Evolutionary conservation across 2,329 filamentous ascomycete species (phyloP), one percentile per base, ranked within the genome.

Genomic region (Pleoardoris graminearum): DNA sequence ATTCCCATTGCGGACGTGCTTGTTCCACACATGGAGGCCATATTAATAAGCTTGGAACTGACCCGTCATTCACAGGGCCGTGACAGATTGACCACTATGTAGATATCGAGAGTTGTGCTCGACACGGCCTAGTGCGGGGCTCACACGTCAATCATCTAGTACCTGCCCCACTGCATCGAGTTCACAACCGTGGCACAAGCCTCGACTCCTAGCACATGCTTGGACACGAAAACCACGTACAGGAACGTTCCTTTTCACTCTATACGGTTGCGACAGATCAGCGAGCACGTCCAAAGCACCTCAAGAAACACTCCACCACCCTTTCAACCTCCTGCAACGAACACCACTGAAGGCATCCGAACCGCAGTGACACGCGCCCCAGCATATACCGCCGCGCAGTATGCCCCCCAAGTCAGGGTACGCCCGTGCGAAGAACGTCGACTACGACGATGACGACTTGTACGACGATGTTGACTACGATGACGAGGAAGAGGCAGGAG

Each of bases 391-490:
- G 19, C 44, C 16, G 14, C 35, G 27, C 30, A 51, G 17, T 7
- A 71, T 72, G 69, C 65, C 66, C 16, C 62, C 67, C 8, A 77
- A 76, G 65, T 62, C 67, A 29, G 70, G 72, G 38, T 66, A 72
- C 53, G 75, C 75, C 37, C 71, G 78, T 62, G 72, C 77, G 46
- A 78, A 79, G 60, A 77, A 77, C 48, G 63, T 80, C 33, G 74
- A 68, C 51, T 79, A 78, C 59, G 76, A 80, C 44, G 77, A 77
- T 23, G 79, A 81, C 57, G 82, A 84, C 58, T 55, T 80, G 12
- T 80, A 81, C 63, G 75, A 77, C 54, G 80, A 78, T 54, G 79
- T 76, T 25, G 74, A 81, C 63, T 76, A 77, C 54, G 79, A 78
- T 54, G 79, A 76, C 30, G 74, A 77, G 53, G 73, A 71, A 39